phyloP scores from a whole-genome alignment of 805 yeast genomes.

The Saturnispora diversa region DNA sequence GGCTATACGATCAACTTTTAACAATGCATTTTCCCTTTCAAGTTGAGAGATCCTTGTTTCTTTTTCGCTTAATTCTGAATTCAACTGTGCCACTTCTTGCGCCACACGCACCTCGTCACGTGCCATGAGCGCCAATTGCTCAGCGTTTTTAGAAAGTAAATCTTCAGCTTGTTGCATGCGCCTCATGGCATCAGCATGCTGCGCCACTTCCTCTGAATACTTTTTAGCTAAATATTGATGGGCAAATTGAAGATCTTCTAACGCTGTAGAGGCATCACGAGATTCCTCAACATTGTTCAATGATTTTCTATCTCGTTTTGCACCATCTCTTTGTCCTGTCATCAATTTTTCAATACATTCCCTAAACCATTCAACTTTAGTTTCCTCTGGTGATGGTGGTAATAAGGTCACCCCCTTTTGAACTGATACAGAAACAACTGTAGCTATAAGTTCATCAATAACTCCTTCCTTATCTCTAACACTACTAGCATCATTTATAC shows the following conservation, averaged over 20 bases:
- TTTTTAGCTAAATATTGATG: conserved; percentile 62
- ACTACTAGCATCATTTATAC: conserved; percentile 1
- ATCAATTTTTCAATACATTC: conserved; percentile 21
- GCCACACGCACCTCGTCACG: conserved; percentile 31
- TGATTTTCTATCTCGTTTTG: too few species aligned
- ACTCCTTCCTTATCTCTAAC: conserved; percentile 14
- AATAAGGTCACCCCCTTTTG: conserved; percentile 37
- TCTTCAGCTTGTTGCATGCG: conserved; percentile 38
- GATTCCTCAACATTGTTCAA: too few species aligned
- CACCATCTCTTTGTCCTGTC: not conserved
- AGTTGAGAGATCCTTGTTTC: not conserved
- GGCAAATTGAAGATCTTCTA: conserved; percentile 62
- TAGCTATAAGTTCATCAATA: conserved; percentile 39
- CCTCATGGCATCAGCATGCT: conserved; percentile 44
- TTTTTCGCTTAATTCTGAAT: conserved; percentile 3
- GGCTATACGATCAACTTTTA: not conserved
- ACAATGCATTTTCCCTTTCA: conserved; percentile 7
- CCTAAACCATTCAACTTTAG: conserved; percentile 27
- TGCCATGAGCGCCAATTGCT: conserved; percentile 30
- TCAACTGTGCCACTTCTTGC: conserved; percentile 21
- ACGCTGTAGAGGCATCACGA: conserved; percentile 35
- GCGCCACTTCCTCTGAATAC: conserved; percentile 56
- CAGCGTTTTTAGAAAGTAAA: conserved; percentile 30
- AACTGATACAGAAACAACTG: conserved; percentile 40
- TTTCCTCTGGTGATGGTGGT: conserved; percentile 18